phyloP scores from a whole-genome alignment of 2,329 filamentous ascomycete genomes.

The Talaromyces sp. region DNA sequence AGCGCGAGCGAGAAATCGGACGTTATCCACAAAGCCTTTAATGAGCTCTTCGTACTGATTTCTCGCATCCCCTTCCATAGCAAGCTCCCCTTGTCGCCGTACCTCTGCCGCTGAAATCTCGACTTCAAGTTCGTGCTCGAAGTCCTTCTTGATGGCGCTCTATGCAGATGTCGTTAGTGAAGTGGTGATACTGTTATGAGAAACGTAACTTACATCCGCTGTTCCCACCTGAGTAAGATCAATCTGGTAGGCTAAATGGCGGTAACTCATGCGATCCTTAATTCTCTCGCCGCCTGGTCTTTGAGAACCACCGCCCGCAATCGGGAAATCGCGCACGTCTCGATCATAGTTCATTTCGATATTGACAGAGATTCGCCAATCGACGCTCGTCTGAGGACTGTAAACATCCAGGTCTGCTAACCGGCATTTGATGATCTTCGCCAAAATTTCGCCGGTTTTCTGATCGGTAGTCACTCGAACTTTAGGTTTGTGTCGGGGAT shows the following conservation, averaged over 20 bases:
- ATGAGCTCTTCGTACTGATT: slow-evolving; percentile 47
- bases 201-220: slow-evolving; percentile 38
- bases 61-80: slow-evolving; percentile 35
- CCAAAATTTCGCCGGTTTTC: slow-evolving; percentile 65
- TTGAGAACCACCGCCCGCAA: slow-evolving; percentile 37
- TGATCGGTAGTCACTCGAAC: slow-evolving; percentile 76
- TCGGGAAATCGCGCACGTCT: slow-evolving; percentile 53
- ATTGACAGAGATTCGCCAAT: slow-evolving; percentile 92
- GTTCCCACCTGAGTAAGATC: slow-evolving; percentile 86
- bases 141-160: slow-evolving; percentile 35
- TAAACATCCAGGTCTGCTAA: slow-evolving; percentile 84
- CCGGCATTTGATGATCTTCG: slow-evolving; percentile 88
- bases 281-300: slow-evolving; percentile 57
- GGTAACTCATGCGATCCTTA: slow-evolving; percentile 91
- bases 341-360: slow-evolving; percentile 87
- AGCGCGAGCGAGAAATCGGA: slow-evolving; percentile 44
- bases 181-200: not conserved
- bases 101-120: slow-evolving; percentile 47
- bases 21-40: slow-evolving; percentile 50
- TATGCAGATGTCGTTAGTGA: slow-evolving; percentile 17
- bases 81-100: slow-evolving; percentile 43
- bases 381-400: slow-evolving; percentile 72
- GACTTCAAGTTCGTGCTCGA: slow-evolving; percentile 50
- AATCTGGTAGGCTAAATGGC: slow-evolving; percentile 80
- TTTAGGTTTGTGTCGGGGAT: slow-evolving; percentile 57